Conservation (phyloP, 352 stramenopile genomes). For the Globisporangium carolinianum region DNA sequence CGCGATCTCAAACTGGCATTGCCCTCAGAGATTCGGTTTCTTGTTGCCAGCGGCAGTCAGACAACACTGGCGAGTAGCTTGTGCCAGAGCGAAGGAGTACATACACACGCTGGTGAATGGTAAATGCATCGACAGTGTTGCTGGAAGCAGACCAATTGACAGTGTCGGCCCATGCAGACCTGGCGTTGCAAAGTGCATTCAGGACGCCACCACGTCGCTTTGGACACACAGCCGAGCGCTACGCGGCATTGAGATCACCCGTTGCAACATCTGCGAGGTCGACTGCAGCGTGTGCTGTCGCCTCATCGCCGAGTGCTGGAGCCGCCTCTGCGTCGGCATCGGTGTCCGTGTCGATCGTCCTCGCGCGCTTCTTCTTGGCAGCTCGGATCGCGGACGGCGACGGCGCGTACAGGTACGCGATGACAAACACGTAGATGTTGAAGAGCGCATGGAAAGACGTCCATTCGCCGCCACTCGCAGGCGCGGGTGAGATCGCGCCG, state of each 20-base stretch:
- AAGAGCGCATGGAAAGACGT: slow-evolving; percentile 45
- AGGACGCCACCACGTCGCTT: too few species aligned
- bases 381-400: slow-evolving; percentile 28
- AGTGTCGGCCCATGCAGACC: too few species aligned
- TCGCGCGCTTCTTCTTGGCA: slow-evolving; percentile 16
- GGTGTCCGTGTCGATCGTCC: slow-evolving; percentile 2
- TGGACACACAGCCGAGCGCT: background rate
- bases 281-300: background rate
- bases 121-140: too few species aligned
- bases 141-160: too few species aligned
- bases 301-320: slow-evolving; percentile 12
- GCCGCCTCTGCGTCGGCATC: slow-evolving; percentile 17
- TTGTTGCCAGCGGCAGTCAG: too few species aligned
- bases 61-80: too few species aligned
- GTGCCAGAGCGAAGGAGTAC: too few species aligned
- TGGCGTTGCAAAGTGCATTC: too few species aligned
- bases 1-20: too few species aligned
- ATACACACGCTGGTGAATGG: too few species aligned
- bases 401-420: slow-evolving; percentile 53
- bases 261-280: slow-evolving; percentile 5
- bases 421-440: slow-evolving; percentile 50
- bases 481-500: slow-evolving; percentile 37
- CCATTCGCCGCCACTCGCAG: slow-evolving; percentile 37
- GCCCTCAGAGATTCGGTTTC: too few species aligned
- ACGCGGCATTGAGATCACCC: slow-evolving; percentile 6